A percentile compares a stretch with the other conserved stretches of the same genome.
Evolutionary conservation across 768 basidiomycete species (phyloP).

Genomic region (Daedalea quercina): DNA sequence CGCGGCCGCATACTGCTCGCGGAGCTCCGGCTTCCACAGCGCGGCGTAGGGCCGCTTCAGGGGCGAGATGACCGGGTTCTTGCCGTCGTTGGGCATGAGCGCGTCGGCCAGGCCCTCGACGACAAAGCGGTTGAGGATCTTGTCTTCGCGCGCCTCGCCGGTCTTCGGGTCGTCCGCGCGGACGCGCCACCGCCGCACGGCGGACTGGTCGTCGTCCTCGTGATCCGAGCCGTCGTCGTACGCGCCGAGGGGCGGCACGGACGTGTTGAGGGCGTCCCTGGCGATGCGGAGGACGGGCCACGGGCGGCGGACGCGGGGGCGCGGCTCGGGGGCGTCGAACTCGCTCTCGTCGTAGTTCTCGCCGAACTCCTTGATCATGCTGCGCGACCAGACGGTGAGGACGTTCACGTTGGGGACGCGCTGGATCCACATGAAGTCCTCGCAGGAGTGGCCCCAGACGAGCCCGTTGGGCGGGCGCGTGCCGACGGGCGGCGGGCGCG

Average conservation of each 20-base stretch:
- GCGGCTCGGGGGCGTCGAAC: conserved; percentile 11
- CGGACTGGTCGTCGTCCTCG: conserved; percentile 6
- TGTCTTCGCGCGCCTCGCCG: background rate
- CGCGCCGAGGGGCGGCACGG: conserved; percentile 5
- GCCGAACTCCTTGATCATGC: conserved; percentile 27
- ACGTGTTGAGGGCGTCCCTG: background rate
- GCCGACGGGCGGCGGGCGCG: conserved; percentile 5
- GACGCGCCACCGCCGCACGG: background rate
- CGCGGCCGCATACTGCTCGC: background rate
- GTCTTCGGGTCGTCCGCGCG: background rate
- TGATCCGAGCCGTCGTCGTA: conserved; percentile 14
- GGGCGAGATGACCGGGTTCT: background rate
- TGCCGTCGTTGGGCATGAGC: background rate
- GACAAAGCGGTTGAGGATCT: background rate
- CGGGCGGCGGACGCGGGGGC: conserved; percentile 16
- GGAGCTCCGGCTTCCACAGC: background rate
- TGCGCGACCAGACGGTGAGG: conserved; percentile 28
- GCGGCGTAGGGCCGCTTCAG: background rate
- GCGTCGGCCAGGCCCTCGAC: background rate
- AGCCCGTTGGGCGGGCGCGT: conserved; percentile 11
- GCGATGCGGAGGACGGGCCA: conserved; percentile 19
- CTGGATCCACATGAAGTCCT: conserved; percentile 9
- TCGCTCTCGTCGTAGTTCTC: conserved; percentile 21
- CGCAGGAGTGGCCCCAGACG: conserved; percentile 10
- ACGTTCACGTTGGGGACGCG: conserved; percentile 14